These are phyloP conservation scores for Piromyces sp. DNA, from an alignment of 192 early-diverging fungal species.

Conservation along the genomic window DNA sequence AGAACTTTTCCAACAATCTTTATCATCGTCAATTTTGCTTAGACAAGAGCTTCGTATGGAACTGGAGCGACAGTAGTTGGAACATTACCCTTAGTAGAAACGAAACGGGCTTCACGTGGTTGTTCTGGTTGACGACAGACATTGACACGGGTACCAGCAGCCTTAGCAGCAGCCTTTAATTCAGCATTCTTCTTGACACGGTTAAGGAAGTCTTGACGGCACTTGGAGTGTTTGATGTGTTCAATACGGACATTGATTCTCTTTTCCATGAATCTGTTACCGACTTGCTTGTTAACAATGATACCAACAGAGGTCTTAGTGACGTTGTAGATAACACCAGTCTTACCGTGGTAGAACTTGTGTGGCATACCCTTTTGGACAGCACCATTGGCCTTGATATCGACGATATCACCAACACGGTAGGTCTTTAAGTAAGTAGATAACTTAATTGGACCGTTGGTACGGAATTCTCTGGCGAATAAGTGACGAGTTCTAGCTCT, in stretches of 20 bases:
- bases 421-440: constrained; percentile 97
- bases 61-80: constrained; percentile 88
- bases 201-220: constrained; percentile 90
- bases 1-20: neutral
- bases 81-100: constrained; percentile 72
- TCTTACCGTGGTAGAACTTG: constrained; percentile 99
- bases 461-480: constrained; percentile 92
- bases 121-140: constrained; percentile 80
- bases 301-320: constrained; percentile 98
- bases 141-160: constrained; percentile 49
- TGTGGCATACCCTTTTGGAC: constrained; percentile 99
- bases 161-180: constrained; percentile 66
- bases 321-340: constrained; percentile 98
- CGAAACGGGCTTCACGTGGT: constrained; percentile 74
- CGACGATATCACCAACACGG: constrained; percentile 98
- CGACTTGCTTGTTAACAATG: constrained; percentile 95
- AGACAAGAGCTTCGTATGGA: constrained; percentile 75
- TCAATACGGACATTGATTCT: constrained; percentile 94
- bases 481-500: constrained; percentile 96
- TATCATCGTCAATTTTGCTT: constrained; percentile 6
- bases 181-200: constrained; percentile 91
- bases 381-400: constrained; percentile 98
- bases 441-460: constrained; percentile 77
- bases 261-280: constrained; percentile 97
- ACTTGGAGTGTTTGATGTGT: constrained; percentile 99